Evolutionary conservation across 2,329 filamentous ascomycete species (phyloP), one percentile per base, ranked within the genome.

Genomic region (Pyrenophora tritici-repentis): DNA sequence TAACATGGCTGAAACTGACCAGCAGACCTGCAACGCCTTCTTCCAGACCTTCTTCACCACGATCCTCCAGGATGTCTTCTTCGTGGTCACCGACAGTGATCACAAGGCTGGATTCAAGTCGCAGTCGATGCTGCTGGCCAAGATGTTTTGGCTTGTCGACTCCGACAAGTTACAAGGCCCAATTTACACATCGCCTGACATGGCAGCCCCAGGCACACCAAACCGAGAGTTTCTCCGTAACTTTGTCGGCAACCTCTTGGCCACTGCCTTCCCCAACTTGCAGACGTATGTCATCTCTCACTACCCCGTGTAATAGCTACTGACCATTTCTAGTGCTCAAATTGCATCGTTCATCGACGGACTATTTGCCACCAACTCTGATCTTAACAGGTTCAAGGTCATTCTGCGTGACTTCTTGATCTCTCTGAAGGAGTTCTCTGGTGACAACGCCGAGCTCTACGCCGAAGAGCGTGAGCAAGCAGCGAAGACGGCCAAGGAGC

Each of bases 51-150:
- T 97, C 79, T 99, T 94, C 75, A 87, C 96, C 46, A 86, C 90
- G 1, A 97, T 99, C 61, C 80, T 99, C 42, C 94, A 99, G 75
- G 94, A 99, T 67, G 91, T 99, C 12, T 96, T 99, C 82, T 99
- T 97, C 68, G 94, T 99, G 35, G 83, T 99, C 43, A 97, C 94
- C 0, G 94, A 99, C 70, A 93, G 89, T 54, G 94, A 99, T 66
- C 94, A 99, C 82, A 99, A 99, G 80, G 94, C 94, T 55, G 94
- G 94, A 1, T 99, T 99, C 81, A 99, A 99, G 81, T 94, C 92
- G 7, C 94, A 99, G 78, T 92, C 92, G 3, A 88, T 94, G 84
- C 81, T 99, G 41, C 79, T 99, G 55, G 91, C 94, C 66, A 89
- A 92, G 68, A 92, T 99, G 83, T 96, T 99, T 78, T 95, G 92